These are phyloP conservation scores for Apiospora malaysiana DNA, from an alignment of 2,329 filamentous ascomycete genomes.

Conservation along the genomic window DNA sequence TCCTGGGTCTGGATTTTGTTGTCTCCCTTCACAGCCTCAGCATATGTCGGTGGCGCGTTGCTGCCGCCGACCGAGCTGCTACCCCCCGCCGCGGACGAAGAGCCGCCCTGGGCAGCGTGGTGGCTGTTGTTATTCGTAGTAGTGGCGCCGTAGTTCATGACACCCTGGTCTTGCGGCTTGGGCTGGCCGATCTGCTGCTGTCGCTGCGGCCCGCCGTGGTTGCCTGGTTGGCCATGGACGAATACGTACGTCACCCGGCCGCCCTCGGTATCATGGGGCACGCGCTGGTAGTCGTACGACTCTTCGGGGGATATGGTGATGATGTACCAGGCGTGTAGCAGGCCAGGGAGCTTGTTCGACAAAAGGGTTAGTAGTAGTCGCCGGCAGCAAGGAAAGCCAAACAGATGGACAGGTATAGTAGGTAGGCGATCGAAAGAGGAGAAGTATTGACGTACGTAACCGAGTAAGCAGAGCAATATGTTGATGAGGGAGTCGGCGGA, in stretches of 20 bases:
- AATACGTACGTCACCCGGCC: conserved; percentile 79
- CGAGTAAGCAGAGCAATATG: conserved; percentile 83
- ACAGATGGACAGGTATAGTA: neutral
- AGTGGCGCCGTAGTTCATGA: conserved; percentile 55
- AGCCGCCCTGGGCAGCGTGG: conserved; percentile 31
- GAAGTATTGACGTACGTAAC: conserved; percentile 56
- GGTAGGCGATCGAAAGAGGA: conserved; percentile 28
- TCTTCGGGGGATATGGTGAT: conserved; percentile 87
- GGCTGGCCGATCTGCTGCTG: conserved; percentile 45
- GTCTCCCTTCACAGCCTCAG: conserved; percentile 87
- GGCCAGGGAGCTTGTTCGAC: conserved; percentile 71
- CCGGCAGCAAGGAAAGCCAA: neutral
- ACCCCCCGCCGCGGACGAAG: conserved; percentile 44
- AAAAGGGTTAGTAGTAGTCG: neutral
- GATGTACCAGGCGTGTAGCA: conserved; percentile 98
- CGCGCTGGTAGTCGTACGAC: conserved; percentile 71
- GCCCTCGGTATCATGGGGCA: conserved; percentile 62
- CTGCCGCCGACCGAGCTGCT: conserved; percentile 44
- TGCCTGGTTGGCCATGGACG: conserved; percentile 57
- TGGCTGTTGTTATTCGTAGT: conserved; percentile 36
- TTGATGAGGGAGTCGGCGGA: conserved; percentile 93
- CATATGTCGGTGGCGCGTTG: conserved; percentile 78
- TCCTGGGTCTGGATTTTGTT: conserved; percentile 82
- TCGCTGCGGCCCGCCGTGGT: conserved; percentile 36
- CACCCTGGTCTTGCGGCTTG: conserved; percentile 38